Evolutionary conservation across 371 early-diverging fungal species (phyloP), one percentile per base, ranked within the genome.

Genomic region (Cokeromyces recurvatus): DNA sequence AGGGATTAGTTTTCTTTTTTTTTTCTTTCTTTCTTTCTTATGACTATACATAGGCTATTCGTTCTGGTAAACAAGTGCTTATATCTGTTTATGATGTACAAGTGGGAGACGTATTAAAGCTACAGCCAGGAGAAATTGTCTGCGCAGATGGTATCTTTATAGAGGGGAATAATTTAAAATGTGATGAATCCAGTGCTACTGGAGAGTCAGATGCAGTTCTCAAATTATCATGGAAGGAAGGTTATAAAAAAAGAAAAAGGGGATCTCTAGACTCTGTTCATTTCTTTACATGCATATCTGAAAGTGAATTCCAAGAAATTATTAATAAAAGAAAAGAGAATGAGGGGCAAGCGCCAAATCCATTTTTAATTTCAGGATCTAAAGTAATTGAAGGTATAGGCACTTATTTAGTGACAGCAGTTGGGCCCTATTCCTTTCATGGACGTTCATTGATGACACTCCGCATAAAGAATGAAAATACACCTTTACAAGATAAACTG

Each of bases 51-150:
- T 82, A 89, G 79, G 84, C 74, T 20, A 72, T 80, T 23, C 84
- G 92, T 36, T 81, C 85, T 57, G 83, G 91, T 43, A 68, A 81
- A 25, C 82, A 85, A 46, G 63, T 75, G 8, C 70, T 84, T 23
- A 58, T 92, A 34, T 90, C 92, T n/a, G 84, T 94, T 27, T 78
- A 84, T 53, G 87, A 91, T 49, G 54, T 92, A 23, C 79, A 87
- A 59, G 89, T 95, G 11, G 94, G 96, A 20, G 97, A 97, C 62
- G 74, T 97, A 15, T 56, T 95, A 32, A 57, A 81, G 23, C 66
- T 98, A 22, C 92, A 95, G 55, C 90, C 94, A 7, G 98, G 97
- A 24, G 97, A 96, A 57, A 85, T 95, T 40, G 68, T 96, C 27
- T 73, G 87, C 1, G 95, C 87, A 11, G 98, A 97, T 64, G 92